Conservation (phyloP, 169 alveolate genomes). For the Plasmodium berghei region DNA sequence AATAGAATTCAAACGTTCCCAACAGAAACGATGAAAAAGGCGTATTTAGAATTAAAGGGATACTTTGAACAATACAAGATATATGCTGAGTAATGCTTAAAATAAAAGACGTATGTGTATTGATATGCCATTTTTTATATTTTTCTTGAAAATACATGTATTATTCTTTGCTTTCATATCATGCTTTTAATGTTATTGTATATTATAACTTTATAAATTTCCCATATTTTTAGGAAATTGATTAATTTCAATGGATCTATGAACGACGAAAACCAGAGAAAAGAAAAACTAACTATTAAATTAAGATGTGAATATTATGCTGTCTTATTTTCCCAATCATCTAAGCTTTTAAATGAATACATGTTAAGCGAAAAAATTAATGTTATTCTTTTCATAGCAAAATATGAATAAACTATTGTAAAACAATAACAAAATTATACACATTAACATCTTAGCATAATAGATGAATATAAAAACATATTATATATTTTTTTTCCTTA, state of each 20-base stretch:
- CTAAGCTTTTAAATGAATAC: constrained; percentile 74
- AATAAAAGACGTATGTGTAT: background rate
- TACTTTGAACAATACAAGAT: constrained; percentile 76
- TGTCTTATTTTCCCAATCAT: constrained; percentile 68
- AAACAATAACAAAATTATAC: background rate
- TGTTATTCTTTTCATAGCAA: background rate
- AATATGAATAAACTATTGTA: background rate
- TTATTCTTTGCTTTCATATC: background rate
- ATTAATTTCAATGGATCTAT: constrained; percentile 72
- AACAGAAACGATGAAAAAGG: constrained; percentile 73
- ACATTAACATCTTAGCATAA: background rate
- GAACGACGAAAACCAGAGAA: constrained; percentile 75
- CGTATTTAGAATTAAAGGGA: constrained; percentile 72
- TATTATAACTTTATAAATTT: background rate
- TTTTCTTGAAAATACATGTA: background rate
- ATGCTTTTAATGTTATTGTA: background rate
- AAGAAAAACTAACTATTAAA: constrained; percentile 68
- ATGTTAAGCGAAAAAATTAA: constrained; percentile 32
- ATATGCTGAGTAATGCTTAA: constrained; percentile 60
- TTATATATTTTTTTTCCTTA: constrained; percentile 10
- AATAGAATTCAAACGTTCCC: constrained; percentile 72
- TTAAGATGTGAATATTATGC: constrained; percentile 76
- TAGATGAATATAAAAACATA: background rate
- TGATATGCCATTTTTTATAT: background rate
- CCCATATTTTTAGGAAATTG: constrained; percentile 34